Evolutionary conservation across 495 filamentous ascomycete species (phyloP), one percentile per base, ranked within the genome.

Genomic region (Neurospora cerealis): DNA sequence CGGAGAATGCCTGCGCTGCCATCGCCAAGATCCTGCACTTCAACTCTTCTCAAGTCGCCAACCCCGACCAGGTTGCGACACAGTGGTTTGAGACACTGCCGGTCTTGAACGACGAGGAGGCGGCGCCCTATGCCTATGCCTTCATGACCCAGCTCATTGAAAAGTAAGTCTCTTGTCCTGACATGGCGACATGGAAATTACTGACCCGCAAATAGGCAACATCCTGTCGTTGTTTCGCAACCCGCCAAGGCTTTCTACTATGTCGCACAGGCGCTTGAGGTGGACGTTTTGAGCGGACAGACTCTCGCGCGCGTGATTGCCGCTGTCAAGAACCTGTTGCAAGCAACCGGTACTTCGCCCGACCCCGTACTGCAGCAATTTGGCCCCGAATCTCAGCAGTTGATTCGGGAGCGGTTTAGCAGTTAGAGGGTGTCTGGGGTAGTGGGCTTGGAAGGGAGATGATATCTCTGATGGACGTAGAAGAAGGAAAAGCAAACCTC

Each of bases 21-120:
- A 96, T 99, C 80, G 96, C 96, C 37, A 98, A 98, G 88, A 92
- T 98, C 66, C 83, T 99, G 75, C 94, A 96, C 77, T 97, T 88
- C 85, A 97, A 97, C 82, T 79, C 87, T 3, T 86, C 85, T 73
- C 93, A 92, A 81, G 89, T 99, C 28, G 83, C 82, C 48, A 91
- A 94, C 78, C 83, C 89, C 28, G 90, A 94, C 77, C 86, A 92
- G 38, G 85, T 98, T 39, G 89, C 92, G 37, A 81, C 82, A 40
- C 90, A 89, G 80, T 99, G 96, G 96, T 84, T 99, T 36, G 89
- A 92, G 32, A 97, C 93, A 1, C 84, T 99, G 36, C 96, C 96
- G 2, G 91, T 99, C 62, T 90, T 91, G 5, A 97, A 96, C 79
- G 96, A 99, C 76, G 96, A 98, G 81, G 96, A 98, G 84, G 96